phyloP scores from a whole-genome alignment of 805 yeast genomes.

The Cyberlindnera meyerae region DNA sequence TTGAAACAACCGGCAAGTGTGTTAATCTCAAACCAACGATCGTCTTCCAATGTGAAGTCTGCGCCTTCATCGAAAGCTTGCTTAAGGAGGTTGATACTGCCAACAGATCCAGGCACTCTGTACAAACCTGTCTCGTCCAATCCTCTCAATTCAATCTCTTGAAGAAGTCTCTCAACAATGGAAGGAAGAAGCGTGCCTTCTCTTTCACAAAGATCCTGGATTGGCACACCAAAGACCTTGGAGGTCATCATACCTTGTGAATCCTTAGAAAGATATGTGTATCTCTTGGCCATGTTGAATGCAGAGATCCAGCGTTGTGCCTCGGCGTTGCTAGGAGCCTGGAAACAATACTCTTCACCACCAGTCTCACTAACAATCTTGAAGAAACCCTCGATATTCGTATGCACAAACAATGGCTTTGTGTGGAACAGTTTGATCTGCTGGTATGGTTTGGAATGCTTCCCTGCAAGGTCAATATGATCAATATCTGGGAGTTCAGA shows the following conservation, averaged over 20 bases:
- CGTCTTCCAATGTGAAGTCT: conserved; percentile 43
- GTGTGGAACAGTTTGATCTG: conserved; percentile 41
- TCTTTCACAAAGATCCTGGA: conserved; percentile 67
- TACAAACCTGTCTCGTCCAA: conserved; percentile 88
- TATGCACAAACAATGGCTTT: conserved; percentile 32
- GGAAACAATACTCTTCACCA: conserved; percentile 58
- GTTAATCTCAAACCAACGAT: conserved; percentile 72
- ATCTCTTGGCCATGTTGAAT: conserved; percentile 36
- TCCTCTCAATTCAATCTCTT: conserved; percentile 81
- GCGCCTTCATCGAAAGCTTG: conserved; percentile 50
- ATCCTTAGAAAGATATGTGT: conserved; percentile 37
- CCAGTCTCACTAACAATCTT: conserved; percentile 37
- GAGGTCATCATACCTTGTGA: conserved; percentile 37
- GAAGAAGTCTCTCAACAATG: conserved; percentile 59
- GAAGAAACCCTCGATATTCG: conserved; percentile 38
- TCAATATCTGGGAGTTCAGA: conserved; percentile 56
- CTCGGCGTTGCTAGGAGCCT: conserved; percentile 57
- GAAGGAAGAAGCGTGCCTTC: conserved; percentile 60
- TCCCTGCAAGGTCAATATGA: conserved; percentile 32
- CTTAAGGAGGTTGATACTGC: conserved; percentile 49
- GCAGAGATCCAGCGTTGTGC: conserved; percentile 68
- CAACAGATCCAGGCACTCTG: conserved; percentile 64
- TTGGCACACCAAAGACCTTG: conserved; percentile 82
- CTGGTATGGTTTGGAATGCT: conserved; percentile 43
- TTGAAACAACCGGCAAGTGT: conserved; percentile 87